Conservation (phyloP, 2,329 filamentous ascomycete genomes). For the Fusarium bulbicola region DNA sequence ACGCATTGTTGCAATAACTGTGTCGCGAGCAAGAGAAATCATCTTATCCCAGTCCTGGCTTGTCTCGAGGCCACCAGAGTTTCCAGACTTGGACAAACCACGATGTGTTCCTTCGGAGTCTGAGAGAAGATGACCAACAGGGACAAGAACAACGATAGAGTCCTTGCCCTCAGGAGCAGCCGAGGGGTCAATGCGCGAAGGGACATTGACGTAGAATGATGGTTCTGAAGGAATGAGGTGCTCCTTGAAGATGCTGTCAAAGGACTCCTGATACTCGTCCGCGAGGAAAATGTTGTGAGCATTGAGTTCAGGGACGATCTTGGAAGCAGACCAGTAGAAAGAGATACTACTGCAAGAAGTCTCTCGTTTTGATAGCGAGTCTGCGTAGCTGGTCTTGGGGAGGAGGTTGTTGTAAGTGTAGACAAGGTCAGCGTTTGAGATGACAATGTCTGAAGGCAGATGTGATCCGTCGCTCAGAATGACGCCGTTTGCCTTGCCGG, state of each 20-base stretch:
- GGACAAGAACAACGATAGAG: slow-evolving; percentile 74
- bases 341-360: slow-evolving; percentile 78
- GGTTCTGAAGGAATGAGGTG: slow-evolving; percentile 73
- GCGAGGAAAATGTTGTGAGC: slow-evolving; percentile 83
- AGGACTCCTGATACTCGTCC: slow-evolving; percentile 76
- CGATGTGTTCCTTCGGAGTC: slow-evolving; percentile 27
- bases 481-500: slow-evolving; percentile 64
- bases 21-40: slow-evolving; percentile 65
- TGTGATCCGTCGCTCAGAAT: slow-evolving; percentile 64
- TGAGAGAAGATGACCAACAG: slow-evolving; percentile 69
- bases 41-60: slow-evolving; percentile 63
- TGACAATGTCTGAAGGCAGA: slow-evolving; percentile 71
- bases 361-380: slow-evolving; percentile 56
- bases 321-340: slow-evolving; percentile 77
- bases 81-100: slow-evolving; percentile 14
- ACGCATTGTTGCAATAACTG: slow-evolving; percentile 69
- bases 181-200: slow-evolving; percentile 71
- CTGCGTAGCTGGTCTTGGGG: slow-evolving; percentile 55
- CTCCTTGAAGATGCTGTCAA: slow-evolving; percentile 78
- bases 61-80: not conserved
- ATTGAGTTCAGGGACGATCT: slow-evolving; percentile 68
- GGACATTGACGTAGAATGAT: slow-evolving; percentile 82
- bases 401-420: slow-evolving; percentile 79
- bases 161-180: slow-evolving; percentile 74
- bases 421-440: slow-evolving; percentile 78